Percentiles rank a stretch among this genome's conserved stretches.
Evolutionary conservation across 352 stramenopile genomes (phyloP).

Genomic region (Globisporangium spinosum): DNA sequence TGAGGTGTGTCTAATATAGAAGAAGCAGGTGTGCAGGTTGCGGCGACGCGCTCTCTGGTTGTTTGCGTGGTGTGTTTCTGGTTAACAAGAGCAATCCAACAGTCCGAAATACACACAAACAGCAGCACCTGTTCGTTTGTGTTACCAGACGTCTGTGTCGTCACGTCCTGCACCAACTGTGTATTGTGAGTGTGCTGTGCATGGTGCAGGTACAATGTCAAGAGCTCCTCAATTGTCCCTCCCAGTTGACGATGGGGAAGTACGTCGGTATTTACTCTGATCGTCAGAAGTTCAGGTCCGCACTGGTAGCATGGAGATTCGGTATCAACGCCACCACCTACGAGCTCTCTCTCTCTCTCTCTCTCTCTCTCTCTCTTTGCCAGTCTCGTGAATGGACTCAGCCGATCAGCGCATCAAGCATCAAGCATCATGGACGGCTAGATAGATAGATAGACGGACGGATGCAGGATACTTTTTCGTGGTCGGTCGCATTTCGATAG

Average conservation of each 20-base stretch:
- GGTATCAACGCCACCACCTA: neutral
- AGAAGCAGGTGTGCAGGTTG: neutral
- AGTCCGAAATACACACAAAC: neutral
- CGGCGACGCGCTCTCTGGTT: neutral
- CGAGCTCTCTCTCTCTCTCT: too few relatives aligned
- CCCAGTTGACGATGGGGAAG: too few relatives aligned
- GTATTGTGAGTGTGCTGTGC: too few relatives aligned
- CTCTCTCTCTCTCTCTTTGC: too few relatives aligned
- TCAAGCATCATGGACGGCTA: neutral
- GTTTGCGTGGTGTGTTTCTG: neutral
- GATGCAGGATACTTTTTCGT: neutral
- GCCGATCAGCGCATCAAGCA: neutral
- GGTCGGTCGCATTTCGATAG: neutral
- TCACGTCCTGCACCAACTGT: neutral
- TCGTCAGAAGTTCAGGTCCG: neutral
- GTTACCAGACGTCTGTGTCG: neutral
- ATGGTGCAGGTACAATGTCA: too few relatives aligned
- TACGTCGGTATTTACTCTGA: too few relatives aligned
- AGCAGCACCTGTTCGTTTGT: neutral
- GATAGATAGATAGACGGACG: neutral
- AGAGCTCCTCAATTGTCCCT: too few relatives aligned
- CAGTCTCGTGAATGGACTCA: neutral
- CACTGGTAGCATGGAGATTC: neutral
- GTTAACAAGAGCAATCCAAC: neutral
- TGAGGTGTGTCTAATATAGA: slow-evolving; percentile 7